Conservation (phyloP, 805 yeast species). For the Sugiyamaella smithiae region DNA sequence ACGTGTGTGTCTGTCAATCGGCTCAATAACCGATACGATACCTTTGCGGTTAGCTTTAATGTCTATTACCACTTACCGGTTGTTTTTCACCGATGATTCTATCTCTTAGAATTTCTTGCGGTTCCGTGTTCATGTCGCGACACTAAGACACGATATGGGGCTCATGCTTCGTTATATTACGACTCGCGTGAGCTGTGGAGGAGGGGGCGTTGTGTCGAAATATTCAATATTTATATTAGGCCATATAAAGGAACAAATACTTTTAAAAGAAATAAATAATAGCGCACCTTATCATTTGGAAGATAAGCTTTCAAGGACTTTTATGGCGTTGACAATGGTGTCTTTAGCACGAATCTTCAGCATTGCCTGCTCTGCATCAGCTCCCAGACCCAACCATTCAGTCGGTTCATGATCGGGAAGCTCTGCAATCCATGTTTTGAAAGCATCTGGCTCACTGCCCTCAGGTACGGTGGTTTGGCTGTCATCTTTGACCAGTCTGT, state of each 20-base stretch:
- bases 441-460: constrained; percentile 36
- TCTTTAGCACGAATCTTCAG: background rate
- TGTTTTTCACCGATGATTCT: constrained; percentile 12
- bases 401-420: constrained; percentile 56
- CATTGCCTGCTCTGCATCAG: constrained; percentile 41
- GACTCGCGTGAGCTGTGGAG: no score
- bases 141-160: background rate
- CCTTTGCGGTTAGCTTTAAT: constrained; percentile 7
- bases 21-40: constrained; percentile 22
- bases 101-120: constrained; percentile 11
- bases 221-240: no score
- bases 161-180: no score
- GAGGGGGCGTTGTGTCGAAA: no score
- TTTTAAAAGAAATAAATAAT: no score
- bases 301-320: constrained; percentile 2
- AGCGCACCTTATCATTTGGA: no score
- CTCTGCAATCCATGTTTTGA: constrained; percentile 47
- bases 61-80: constrained; percentile 2
- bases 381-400: constrained; percentile 51
- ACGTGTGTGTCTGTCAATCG: constrained; percentile 20
- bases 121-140: background rate
- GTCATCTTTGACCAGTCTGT: constrained; percentile 24
- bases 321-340: background rate
- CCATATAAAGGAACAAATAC: no score
- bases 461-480: constrained; percentile 47